Base-by-base conservation (phyloP, 2,329 filamentous ascomycete species). In the Colletotrichum spaethianum region DNA sequence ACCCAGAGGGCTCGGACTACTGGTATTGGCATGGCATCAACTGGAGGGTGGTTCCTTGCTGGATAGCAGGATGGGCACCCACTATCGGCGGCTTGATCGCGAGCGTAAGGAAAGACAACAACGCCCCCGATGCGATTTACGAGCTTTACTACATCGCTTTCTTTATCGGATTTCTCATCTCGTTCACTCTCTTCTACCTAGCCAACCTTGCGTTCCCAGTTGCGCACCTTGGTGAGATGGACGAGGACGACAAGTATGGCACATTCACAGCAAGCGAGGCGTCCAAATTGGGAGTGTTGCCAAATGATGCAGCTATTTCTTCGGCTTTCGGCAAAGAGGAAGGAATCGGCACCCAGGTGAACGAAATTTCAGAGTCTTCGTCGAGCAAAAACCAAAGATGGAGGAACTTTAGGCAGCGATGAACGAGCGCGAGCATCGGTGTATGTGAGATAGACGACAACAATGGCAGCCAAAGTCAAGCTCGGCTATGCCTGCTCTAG, bases 121-220 rank as follows among this genome's bases (percentile, higher is more conserved):
- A 77, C 64, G 82, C 83, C 4, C 79, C 83, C 4, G 77, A 77
- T 38, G 78, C 77, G 4, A 72, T 86, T 44, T 81, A 81, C n/a
- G 78, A 87, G 74, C 73, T 87, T 23, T 86, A 86, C 73, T 86
- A 83, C 68, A 83, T 84, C 78, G 83, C 85, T 0, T 87, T 86
- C 70, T 79, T 86, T 16, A 79, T 85, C 20, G 85, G 84, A 68
- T 66, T 75, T 23, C 61, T 67, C 38, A 73, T 75, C 48, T 76
- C 74, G 2, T 74, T 74, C 31, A 26, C 63, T 62, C 72, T 74
- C 2, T 74, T 74, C 28, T 74, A 72, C 12, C 18, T 26, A 18
- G 18, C 73, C 11, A 86, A 85, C 67, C 72, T 79, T 20, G 18
- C 83, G 23, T 86, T 83, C 57, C 84, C 85, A 0, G 77, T 82